Evolutionary conservation across 2,329 filamentous ascomycete species (phyloP), one percentile per base, ranked within the genome.

Genomic region (Aureobasidium sp.): DNA sequence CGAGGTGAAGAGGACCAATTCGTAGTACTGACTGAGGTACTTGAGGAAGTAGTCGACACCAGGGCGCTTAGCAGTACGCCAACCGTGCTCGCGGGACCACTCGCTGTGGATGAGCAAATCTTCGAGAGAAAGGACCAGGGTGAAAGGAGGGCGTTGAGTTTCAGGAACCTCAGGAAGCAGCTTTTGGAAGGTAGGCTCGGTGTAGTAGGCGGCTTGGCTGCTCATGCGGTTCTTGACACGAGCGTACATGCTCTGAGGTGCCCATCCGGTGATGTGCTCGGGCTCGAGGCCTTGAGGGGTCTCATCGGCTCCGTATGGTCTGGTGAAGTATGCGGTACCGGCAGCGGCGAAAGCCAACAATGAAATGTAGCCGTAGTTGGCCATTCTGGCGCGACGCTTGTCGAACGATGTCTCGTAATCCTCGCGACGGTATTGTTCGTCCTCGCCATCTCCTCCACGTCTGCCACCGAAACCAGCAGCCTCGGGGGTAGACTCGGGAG

Each of bases 21-120:
- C 94, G 73, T 97, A 99, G 82, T 99, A 97, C 75, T 97, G 92
- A 76, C 90, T 93, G 53, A 99, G 83, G 75, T 99, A 99, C 71
- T 90, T 90, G 66, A 99, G 79, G 79, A 99, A 99, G 79, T 99
- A 99, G 78, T 99, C 94, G 65, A 95, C 84, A 50, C 94, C 94
- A 39, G 94, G 94, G 55, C 94, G 85, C 80, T 99, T 99, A 32
- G 94, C 94, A 65, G 95, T 83, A 68, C 93, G 86, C 92, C 94
- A 99, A 63, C 94, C 94, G 72, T 97, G 89, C 73, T 97, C 90
- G 63, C 93, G 85, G 27, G 86, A 85, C 94, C 94, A 99, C 73
- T 96, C 91, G 71, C 90, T 96, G 78, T 97, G 93, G 34, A 99
- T 86, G 60, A 99, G 83, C 69, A 99, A 83, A 74, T 99, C 93